These are phyloP conservation scores for Clarireedia hainanense DNA, from an alignment of 2,329 filamentous ascomycete species.

Conservation along the genomic window DNA sequence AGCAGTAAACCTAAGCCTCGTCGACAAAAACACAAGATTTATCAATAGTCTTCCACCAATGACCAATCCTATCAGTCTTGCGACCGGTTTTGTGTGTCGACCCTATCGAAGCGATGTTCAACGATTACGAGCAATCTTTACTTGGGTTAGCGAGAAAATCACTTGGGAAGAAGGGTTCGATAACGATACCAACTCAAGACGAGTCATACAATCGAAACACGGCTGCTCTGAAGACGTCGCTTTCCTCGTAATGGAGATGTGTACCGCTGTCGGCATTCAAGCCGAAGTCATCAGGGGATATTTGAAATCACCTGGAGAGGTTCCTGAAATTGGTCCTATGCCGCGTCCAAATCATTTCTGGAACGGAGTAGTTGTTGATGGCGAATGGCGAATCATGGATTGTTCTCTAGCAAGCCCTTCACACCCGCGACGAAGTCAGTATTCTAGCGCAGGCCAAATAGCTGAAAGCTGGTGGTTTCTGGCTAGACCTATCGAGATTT, in stretches of 20 bases:
- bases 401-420: conserved; percentile 87
- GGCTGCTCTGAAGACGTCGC: conserved; percentile 88
- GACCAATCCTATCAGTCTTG: conserved; percentile 73
- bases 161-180: conserved; percentile 94
- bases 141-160: conserved; percentile 92
- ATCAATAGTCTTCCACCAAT: conserved; percentile 74
- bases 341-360: conserved; percentile 95
- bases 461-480: conserved; percentile 94
- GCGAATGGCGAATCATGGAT: conserved; percentile 95
- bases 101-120: conserved; percentile 94
- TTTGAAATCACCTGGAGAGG: conserved; percentile 81
- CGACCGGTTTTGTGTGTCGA: conserved; percentile 86
- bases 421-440: conserved; percentile 69
- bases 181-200: conserved; percentile 65
- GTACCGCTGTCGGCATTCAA: conserved; percentile 75
- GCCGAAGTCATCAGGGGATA: conserved; percentile 85
- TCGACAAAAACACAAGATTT: conserved; percentile 94
- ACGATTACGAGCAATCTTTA: conserved; percentile 87
- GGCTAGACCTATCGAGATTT: conserved; percentile 77
- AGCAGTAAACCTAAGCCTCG: conserved; percentile 70
- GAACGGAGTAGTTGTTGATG: conserved; percentile 89
- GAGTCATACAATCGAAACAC: conserved; percentile 75
- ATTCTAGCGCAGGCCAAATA: conserved; percentile 62
- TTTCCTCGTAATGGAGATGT: conserved; percentile 86
- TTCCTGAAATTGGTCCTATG: conserved; percentile 70